Conservation (phyloP, 139 green algal genomes). For the Deuterostichococcus epilithicus region DNA sequence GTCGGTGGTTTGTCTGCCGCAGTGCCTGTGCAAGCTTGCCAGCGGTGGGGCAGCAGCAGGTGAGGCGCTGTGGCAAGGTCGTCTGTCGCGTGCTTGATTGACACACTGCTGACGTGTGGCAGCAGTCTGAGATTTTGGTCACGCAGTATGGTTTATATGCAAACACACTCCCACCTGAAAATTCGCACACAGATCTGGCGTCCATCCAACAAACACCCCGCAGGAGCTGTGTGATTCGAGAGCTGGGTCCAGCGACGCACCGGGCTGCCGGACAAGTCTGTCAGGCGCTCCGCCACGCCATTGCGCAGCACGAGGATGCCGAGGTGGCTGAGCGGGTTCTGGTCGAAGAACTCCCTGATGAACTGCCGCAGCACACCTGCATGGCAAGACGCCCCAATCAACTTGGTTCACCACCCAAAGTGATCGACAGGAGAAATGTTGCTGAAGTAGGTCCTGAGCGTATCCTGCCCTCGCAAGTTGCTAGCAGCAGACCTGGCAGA, state of each 20-base stretch:
- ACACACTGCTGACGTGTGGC: neutral
- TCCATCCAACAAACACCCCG: neutral
- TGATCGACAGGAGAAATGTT: too few relatives aligned
- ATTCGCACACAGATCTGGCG: neutral
- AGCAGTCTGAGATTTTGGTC: neutral
- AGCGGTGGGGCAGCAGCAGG: neutral
- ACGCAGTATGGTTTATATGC: constrained; percentile 7
- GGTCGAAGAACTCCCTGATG: constrained; percentile 91
- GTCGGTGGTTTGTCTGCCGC: neutral
- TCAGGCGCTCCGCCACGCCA: constrained; percentile 73
- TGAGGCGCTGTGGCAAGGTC: neutral
- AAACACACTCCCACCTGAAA: neutral
- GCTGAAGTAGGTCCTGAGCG: too few relatives aligned
- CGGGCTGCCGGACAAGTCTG: constrained; percentile 65
- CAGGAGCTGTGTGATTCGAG: neutral
- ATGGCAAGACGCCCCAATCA: too few relatives aligned
- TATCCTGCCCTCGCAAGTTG: too few relatives aligned
- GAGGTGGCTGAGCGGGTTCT: constrained; percentile 91
- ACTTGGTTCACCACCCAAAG: too few relatives aligned
- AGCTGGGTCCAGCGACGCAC: constrained; percentile 13
- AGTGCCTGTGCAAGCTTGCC: neutral
- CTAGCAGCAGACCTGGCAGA: too few relatives aligned
- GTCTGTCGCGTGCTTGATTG: constrained; percentile 11
- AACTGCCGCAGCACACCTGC: constrained; percentile 27
- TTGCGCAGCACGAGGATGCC: constrained; percentile 79